Percentiles rank a stretch among this genome's conserved stretches.
Conservation (phyloP, 73 alveolate genomes). For the Urostyla sp. region DNA sequence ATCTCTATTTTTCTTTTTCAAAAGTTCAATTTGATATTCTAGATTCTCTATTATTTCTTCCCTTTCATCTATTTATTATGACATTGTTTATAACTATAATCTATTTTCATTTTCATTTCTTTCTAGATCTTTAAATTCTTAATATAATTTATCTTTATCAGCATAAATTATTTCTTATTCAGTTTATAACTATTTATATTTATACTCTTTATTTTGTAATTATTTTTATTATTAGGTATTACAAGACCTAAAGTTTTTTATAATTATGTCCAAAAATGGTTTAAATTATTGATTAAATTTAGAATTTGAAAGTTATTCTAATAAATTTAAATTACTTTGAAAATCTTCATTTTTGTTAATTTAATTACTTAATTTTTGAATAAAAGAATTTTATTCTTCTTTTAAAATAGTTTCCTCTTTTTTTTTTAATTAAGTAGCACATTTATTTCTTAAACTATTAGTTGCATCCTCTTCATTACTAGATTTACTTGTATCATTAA, state of each 20-base stretch:
- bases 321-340: too few relatives aligned
- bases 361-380: too few relatives aligned
- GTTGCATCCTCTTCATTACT: too few relatives aligned
- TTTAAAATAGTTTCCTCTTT: too few relatives aligned
- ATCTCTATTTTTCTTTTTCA: neutral
- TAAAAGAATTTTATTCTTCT: too few relatives aligned
- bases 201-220: neutral
- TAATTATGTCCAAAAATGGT: neutral
- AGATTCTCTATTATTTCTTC: constrained; percentile 33
- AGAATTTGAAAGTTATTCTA: neutral
- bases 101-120: constrained; percentile 31
- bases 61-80: constrained; percentile 32
- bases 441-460: too few relatives aligned
- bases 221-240: neutral
- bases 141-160: neutral
- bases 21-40: constrained; percentile 7
- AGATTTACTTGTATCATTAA: too few relatives aligned
- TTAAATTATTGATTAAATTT: neutral
- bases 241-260: neutral
- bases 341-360: too few relatives aligned
- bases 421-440: too few relatives aligned
- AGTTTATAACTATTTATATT: neutral
- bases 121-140: constrained; percentile 3
- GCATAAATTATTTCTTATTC: neutral
- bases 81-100: neutral